Percentiles rank a stretch among this genome's conserved stretches.
Evolutionary conservation across 352 stramenopile genomes (phyloP).

Genomic region (Phytophthora nicotianae): DNA sequence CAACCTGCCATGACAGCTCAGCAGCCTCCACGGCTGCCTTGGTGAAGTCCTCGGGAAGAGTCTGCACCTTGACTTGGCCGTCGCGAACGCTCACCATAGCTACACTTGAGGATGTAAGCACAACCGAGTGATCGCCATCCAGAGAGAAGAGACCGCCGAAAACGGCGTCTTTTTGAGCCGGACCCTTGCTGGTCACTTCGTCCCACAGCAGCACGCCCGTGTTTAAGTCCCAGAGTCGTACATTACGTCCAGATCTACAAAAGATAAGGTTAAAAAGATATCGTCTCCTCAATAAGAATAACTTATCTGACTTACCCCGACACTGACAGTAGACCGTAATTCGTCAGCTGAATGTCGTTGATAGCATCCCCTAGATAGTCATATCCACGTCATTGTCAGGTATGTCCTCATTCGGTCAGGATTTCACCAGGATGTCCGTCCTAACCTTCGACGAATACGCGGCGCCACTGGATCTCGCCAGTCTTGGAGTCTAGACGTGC

Average conservation of each 20-base stretch:
- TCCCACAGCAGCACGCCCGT: conserved; percentile 78
- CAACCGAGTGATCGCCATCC: conserved; percentile 50
- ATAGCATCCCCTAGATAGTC: conserved; percentile 53
- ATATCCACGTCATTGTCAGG: conserved; percentile 14
- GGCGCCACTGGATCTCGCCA: conserved; percentile 78
- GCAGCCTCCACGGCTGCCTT: conserved; percentile 26
- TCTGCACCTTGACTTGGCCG: conserved; percentile 48
- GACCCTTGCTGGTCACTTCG: conserved; percentile 38
- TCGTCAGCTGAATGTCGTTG: conserved; percentile 73
- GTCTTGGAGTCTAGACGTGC: conserved; percentile 72
- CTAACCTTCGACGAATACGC: conserved; percentile 57
- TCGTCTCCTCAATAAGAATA: conserved; percentile 22
- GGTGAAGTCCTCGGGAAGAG: conserved; percentile 39
- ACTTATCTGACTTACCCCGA: conserved; percentile 50
- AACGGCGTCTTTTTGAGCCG: conserved; percentile 19
- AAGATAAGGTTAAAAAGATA: conserved; percentile 7
- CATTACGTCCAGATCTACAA: conserved; percentile 52
- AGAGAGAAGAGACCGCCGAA: conserved; percentile 55
- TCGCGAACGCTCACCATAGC: conserved; percentile 67
- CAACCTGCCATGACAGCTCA: conserved; percentile 46
- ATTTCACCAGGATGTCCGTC: conserved; percentile 5
- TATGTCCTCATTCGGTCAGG: not conserved
- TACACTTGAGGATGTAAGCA: conserved; percentile 52
- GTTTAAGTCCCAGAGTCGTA: conserved; percentile 71
- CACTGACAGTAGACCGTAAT: conserved; percentile 65